Evolutionary conservation across 2,329 filamentous ascomycete genomes (phyloP), one percentile per base, ranked within the genome.

Genomic region (Pestalotiopsis sp.): DNA sequence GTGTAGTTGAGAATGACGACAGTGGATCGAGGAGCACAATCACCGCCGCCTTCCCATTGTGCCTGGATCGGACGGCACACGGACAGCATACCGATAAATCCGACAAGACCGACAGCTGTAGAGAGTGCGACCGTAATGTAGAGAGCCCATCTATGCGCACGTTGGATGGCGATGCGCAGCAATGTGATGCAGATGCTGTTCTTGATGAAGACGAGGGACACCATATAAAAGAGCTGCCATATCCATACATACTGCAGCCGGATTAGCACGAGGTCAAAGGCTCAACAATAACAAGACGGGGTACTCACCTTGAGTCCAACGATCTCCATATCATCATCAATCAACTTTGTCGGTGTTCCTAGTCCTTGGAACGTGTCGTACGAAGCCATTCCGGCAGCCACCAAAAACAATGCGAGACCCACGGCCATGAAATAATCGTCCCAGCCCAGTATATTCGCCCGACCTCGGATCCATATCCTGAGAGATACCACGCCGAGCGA

Each of bases 141-240:
- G 11, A 69, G 20, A 11, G 58, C 57, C 49, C 49, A 52, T 23
- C 68, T 61, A 12, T 67, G 68, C n/a, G 61, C 52, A 5, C 39
- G 20, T 45, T 67, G 20, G 14, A 69, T 63, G 12, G 68, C 58
- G 23, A 70, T 63, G 23, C 68, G 68, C 31, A 70, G 52, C 25
- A 70, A 31, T 1, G 68, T 70, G 66, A 64, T 62, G 56, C 68
- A 68, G 38, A 70, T 70, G 12, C 59, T 63, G 27, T 52, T 59
- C 36, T 69, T 69, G 39, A 69, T 63, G n/a, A 56, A 66, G 60
- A 52, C 45, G 9, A 68, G 60, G 3, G 49, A 64, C 23, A 60
- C 23, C 11, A 68, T 56, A 31, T 67, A 67, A 20, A 67, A 68
- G 4, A 70, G 23, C 57, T 70, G 68, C 68, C 68, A 70, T 5